Percentiles rank a stretch among this genome's conserved stretches.
phyloP scores from a whole-genome alignment of 2,329 filamentous ascomycete genomes.

The Sporothrix luriei region DNA sequence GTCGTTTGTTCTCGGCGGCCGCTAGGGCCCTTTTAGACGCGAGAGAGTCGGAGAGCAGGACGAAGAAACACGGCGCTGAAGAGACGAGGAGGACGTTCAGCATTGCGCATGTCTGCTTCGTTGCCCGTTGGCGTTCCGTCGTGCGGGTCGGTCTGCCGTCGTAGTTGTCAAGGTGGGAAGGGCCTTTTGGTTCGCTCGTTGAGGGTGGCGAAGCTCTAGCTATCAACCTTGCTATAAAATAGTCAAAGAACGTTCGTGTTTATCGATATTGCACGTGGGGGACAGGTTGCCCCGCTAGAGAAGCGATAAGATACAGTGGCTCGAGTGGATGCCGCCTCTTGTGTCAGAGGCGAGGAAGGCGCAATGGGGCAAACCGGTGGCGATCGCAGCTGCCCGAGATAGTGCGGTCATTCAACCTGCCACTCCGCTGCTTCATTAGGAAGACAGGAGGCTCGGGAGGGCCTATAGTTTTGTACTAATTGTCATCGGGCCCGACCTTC shows the following conservation, averaged over 20 bases:
- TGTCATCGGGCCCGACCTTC: too few species aligned
- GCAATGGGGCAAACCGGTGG: slow-evolving; percentile 4
- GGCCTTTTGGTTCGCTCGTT: background rate
- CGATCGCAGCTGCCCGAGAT: slow-evolving; percentile 1
- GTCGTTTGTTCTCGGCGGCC: background rate
- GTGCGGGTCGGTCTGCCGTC: background rate
- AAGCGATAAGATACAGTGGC: slow-evolving; percentile 17
- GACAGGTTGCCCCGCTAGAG: background rate
- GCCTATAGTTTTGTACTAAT: too few species aligned
- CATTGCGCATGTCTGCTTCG: background rate
- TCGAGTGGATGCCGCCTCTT: background rate
- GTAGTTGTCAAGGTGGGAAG: background rate
- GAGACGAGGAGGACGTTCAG: background rate
- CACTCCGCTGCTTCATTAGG: too few species aligned
- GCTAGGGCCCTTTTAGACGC: background rate
- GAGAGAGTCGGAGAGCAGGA: background rate
- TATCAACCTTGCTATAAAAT: background rate
- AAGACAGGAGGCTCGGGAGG: too few species aligned
- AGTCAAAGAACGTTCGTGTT: background rate
- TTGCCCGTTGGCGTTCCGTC: background rate
- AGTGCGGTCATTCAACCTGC: too few species aligned
- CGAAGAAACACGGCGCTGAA: too few species aligned
- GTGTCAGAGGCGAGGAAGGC: background rate
- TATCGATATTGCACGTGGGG: background rate
- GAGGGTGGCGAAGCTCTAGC: background rate